A percentile compares a stretch with the other conserved stretches of the same genome.
These are phyloP conservation scores for Ceratobasidium sp. DNA, from an alignment of 1,284 basidiomycete genomes.

Conservation along the genomic window DNA sequence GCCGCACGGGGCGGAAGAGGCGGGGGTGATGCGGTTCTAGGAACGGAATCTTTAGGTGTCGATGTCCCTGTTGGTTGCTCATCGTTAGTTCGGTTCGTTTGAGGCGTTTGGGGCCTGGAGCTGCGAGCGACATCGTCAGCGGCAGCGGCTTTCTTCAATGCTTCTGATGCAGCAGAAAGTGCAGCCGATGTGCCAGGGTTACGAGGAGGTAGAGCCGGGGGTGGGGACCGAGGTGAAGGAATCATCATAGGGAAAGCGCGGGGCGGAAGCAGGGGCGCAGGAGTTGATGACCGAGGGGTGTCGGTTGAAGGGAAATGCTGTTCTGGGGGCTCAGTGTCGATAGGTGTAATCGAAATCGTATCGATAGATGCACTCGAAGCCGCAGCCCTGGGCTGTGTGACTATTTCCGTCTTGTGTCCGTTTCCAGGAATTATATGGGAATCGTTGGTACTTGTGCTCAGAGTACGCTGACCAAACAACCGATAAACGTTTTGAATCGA, in stretches of 20 bases:
- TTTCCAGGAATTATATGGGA: neutral
- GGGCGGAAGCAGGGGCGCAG: constrained; percentile 5
- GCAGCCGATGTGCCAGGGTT: neutral
- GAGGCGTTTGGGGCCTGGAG: constrained; percentile 10
- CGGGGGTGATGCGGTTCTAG: constrained; percentile 19
- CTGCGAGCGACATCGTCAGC: constrained; percentile 14
- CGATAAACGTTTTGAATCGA: constrained; percentile 41
- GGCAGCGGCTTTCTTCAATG: constrained; percentile 29
- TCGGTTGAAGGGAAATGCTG: neutral
- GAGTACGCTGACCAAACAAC: constrained; percentile 37
- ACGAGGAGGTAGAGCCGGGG: constrained; percentile 21
- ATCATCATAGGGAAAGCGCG: constrained; percentile 1
- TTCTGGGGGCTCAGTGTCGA: constrained; percentile 16
- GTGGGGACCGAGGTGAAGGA: constrained; percentile 1
- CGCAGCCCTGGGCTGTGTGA: constrained; percentile 28
- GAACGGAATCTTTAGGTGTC: constrained; percentile 1
- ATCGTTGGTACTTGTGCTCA: constrained; percentile 24
- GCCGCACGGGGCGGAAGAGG: constrained; percentile 28
- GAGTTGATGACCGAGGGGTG: neutral
- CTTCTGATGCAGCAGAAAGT: constrained; percentile 22
- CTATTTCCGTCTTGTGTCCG: neutral
- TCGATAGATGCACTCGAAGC: constrained; percentile 29
- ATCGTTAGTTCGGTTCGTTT: neutral
- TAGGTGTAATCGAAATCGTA: constrained; percentile 28
- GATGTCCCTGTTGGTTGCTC: constrained; percentile 18